A percentile compares a stretch with the other conserved stretches of the same genome.
These are phyloP conservation scores for Rhodotorula sp. DNA, from an alignment of 1,284 basidiomycete genomes.

Conservation along the genomic window DNA sequence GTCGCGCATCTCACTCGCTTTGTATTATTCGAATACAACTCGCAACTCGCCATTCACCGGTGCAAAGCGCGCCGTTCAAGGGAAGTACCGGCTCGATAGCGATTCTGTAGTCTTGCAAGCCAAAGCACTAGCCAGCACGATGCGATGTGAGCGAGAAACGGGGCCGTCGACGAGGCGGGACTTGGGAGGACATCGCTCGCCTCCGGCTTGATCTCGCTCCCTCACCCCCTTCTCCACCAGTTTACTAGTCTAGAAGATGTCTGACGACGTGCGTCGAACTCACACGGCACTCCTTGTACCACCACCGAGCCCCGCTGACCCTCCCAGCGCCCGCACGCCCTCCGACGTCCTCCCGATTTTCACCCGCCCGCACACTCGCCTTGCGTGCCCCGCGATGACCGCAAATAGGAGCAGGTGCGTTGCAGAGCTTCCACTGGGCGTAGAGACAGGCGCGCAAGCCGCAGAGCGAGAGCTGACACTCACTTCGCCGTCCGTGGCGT, in stretches of 20 bases:
- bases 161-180: too few species aligned
- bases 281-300: neutral
- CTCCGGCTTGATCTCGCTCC: too few species aligned
- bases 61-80: too few species aligned
- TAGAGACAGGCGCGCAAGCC: neutral
- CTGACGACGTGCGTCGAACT: neutral
- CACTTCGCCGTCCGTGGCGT: constrained; percentile 29
- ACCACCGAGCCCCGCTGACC: neutral
- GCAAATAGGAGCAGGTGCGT: constrained; percentile 4
- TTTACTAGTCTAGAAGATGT: neutral
- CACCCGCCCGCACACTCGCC: neutral
- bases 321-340: neutral
- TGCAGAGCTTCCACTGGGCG: neutral
- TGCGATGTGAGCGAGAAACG: too few species aligned
- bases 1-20: too few species aligned
- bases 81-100: too few species aligned
- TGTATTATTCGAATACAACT: too few species aligned
- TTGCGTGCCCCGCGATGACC: neutral
- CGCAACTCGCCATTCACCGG: too few species aligned
- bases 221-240: neutral
- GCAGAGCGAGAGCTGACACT: constrained; percentile 10
- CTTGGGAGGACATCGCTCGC: too few species aligned
- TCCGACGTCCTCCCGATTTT: neutral
- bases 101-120: too few species aligned
- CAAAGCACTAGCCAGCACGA: too few species aligned